Percentiles rank a stretch among this genome's conserved stretches.
Evolutionary conservation across 495 filamentous ascomycete species (phyloP).

Genomic region (Sordaria brevicollis): DNA sequence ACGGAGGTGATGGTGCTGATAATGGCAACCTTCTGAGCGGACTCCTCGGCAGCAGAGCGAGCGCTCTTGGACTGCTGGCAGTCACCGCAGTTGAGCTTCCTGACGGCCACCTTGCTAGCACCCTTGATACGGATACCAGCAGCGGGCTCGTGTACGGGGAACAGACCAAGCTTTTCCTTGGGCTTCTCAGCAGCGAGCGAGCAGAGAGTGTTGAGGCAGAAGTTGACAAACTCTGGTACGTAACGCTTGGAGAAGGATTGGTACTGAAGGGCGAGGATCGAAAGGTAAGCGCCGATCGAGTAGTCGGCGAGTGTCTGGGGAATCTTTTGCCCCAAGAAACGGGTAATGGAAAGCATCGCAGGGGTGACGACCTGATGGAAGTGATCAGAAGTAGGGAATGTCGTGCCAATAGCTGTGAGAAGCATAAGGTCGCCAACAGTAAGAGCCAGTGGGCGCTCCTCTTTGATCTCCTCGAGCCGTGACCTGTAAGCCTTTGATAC

Average conservation of each 20-base stretch:
- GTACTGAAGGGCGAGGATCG: constrained; percentile 68
- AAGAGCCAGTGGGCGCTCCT: constrained; percentile 47
- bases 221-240: constrained; percentile 79
- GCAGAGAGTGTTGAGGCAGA: constrained; percentile 64
- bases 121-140: constrained; percentile 41
- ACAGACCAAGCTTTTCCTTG: constrained; percentile 34
- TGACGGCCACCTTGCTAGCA: constrained; percentile 18
- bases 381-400: constrained; percentile 92
- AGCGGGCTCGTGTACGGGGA: constrained; percentile 52
- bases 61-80: constrained; percentile 25
- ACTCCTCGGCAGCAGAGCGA: constrained; percentile 9
- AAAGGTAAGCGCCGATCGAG: constrained; percentile 65
- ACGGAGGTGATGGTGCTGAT: constrained; percentile 46
- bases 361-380: constrained; percentile 92
- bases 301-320: constrained; percentile 54
- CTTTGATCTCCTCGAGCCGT: constrained; percentile 56
- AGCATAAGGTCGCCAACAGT: constrained; percentile 67
- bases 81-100: constrained; percentile 44
- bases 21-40: constrained; percentile 46
- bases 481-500: constrained; percentile 67
- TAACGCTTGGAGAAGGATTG: constrained; percentile 73
- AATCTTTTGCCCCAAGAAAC: constrained; percentile 70
- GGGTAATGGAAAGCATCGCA: constrained; percentile 66
- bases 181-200: constrained; percentile 49
- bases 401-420: constrained; percentile 68